These are phyloP conservation scores for Trapa bicornis DNA, from an alignment of 345 rosid genomes.

Conservation along the genomic window DNA sequence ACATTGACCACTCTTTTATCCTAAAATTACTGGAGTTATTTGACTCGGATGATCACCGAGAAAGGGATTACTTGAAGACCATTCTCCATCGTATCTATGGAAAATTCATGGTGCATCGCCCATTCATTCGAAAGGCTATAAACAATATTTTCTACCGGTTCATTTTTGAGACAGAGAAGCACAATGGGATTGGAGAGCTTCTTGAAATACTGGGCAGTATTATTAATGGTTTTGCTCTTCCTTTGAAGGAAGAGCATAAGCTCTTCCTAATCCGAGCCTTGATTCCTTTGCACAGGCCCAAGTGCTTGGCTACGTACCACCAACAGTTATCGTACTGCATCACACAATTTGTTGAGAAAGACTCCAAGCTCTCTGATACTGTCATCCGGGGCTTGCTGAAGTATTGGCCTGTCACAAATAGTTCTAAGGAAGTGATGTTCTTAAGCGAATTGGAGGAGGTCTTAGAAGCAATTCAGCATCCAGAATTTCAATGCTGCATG, in stretches of 20 bases:
- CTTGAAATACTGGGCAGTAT: conserved; percentile 15
- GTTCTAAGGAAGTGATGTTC: conserved; percentile 19
- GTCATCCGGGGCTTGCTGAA: conserved; percentile 16
- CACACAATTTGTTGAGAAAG: conserved; percentile 18
- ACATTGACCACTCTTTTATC: conserved; percentile 17
- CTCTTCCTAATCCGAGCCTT: conserved; percentile 13
- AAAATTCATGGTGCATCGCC: conserved; percentile 18
- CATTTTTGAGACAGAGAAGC: conserved; percentile 18
- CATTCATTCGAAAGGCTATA: conserved; percentile 14
- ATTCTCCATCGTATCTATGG: conserved; percentile 18
- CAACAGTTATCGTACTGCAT: conserved; percentile 17
- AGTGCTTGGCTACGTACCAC: conserved; percentile 16
- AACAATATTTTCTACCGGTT: conserved; percentile 17
- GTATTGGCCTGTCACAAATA: conserved; percentile 15
- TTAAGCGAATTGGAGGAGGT: conserved; percentile 17
- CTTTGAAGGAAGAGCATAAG: conserved; percentile 16
- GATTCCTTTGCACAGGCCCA: conserved; percentile 18
- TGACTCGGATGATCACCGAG: conserved; percentile 18
- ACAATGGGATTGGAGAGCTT: conserved; percentile 15
- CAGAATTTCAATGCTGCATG: conserved; percentile 19
- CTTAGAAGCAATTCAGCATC: conserved; percentile 16
- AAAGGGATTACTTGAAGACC: conserved; percentile 17
- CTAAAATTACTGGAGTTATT: conserved; percentile 14
- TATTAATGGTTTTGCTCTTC: conserved; percentile 17
- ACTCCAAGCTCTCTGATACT: conserved; percentile 15